Percentiles rank a stretch among this genome's conserved stretches.
Conservation (phyloP, 1,284 basidiomycete genomes). For the Thelephora terrestris region DNA sequence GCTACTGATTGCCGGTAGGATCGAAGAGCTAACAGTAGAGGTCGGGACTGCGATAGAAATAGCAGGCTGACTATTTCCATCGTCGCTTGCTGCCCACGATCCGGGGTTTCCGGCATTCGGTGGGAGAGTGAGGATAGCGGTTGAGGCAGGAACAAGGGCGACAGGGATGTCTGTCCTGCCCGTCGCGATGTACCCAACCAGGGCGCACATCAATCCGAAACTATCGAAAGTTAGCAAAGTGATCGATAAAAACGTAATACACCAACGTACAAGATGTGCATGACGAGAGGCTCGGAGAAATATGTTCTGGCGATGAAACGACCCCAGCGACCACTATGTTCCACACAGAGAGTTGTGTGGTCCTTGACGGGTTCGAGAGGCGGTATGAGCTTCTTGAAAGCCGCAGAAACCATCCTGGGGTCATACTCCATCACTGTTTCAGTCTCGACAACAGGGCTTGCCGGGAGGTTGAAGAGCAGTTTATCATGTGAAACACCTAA, state of each 20-base stretch:
- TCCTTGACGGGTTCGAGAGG: slow-evolving; percentile 5
- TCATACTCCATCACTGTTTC: slow-evolving; percentile 19
- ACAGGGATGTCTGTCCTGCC: too few relatives aligned
- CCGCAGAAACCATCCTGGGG: neutral
- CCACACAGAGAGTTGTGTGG: neutral
- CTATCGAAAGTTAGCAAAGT: neutral
- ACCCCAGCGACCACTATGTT: neutral
- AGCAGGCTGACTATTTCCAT: slow-evolving; percentile 3
- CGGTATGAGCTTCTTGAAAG: slow-evolving; percentile 4
- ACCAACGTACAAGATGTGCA: neutral
- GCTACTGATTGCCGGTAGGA: slow-evolving; percentile 37
- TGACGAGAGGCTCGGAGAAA: neutral
- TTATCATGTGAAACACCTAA: slow-evolving; percentile 33
- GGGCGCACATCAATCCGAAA: neutral
- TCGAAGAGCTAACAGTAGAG: slow-evolving; percentile 20
- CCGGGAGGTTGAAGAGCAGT: slow-evolving; percentile 28
- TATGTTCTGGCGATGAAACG: neutral
- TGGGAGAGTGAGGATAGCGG: slow-evolving; percentile 2
- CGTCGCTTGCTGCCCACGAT: neutral
- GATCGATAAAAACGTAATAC: too few relatives aligned
- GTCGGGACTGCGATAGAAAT: slow-evolving; percentile 28
- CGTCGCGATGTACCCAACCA: neutral
- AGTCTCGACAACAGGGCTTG: slow-evolving; percentile 34
- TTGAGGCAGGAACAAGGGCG: neutral
- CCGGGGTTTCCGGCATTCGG: slow-evolving; percentile 8